Evolutionary conservation across 1,139 yeast genomes (phyloP), one percentile per base, ranked within the genome.

Genomic region (Arxiozyma bovina): DNA sequence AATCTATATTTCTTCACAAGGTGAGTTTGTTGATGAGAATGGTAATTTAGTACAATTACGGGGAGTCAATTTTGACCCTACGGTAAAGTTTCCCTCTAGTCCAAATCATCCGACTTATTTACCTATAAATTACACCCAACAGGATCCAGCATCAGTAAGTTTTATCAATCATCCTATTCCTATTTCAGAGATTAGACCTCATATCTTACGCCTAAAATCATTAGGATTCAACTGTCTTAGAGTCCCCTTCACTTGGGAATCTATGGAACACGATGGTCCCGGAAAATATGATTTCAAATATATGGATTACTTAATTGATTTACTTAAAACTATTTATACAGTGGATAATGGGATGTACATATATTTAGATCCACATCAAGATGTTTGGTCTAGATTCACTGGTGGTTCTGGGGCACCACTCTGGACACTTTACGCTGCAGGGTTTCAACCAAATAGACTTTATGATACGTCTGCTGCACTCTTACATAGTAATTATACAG

Each of bases 321-420:
- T 89, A 1, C 70, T 91, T 55, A 72, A 77, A 55, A 76, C 82
- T 11, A 77, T 88, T 21, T 77, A 80, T 52, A 68, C 76, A 9
- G 74, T 82, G 42, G 74, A 82, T 45, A 90, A 88, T 0, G 96
- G 96, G 0, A 70, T 91, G 21, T 87, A 87, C 64, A 91, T 90
- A 7, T 82, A 87, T 61, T 67, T 91, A 57, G 97, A 91, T 64
- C 87, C 95, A 2, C 98, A 91, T 67, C 98, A 91, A 68, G 98
- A 91, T 67, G 94, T 86, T 18, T 91, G 98, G 98, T 85, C 95
- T 7, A 74, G 97, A 52, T 87, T 76, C 66, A 76, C 83, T 20
- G 97, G 98, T n/a, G 98, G 98, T 1, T 84, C 91, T 56, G 98
- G 98, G 21, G 96, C 97, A 6, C 97, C 98, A 0, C 63, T 88